These are phyloP conservation scores for Camellia granthamiana DNA, from an alignment of 148 eudicot genomes.

Conservation along the genomic window DNA sequence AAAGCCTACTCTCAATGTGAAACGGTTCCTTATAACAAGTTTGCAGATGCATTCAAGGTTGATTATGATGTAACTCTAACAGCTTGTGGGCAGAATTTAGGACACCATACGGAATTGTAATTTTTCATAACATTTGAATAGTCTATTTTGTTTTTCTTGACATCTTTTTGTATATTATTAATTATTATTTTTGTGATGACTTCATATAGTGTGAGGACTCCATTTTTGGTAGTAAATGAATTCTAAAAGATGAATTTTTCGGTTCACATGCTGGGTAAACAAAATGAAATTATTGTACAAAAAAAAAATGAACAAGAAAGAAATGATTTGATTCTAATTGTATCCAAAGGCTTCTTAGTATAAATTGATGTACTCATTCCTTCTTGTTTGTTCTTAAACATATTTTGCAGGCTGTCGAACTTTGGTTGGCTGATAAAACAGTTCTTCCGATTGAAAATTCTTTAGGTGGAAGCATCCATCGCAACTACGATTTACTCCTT, in stretches of 20 bases:
- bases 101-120: neutral
- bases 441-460: constrained; percentile 60
- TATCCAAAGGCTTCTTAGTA: neutral
- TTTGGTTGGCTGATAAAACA: constrained; percentile 58
- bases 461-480: constrained; percentile 57
- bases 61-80: neutral
- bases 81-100: neutral
- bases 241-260: neutral
- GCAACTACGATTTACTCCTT: constrained; percentile 51
- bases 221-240: neutral
- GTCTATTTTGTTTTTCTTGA: neutral
- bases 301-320: too few relatives aligned
- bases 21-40: constrained; percentile 60
- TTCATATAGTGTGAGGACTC: neutral
- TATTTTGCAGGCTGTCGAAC: constrained; percentile 42
- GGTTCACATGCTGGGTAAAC: neutral
- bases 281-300: neutral
- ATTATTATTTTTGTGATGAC: neutral
- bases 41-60: constrained; percentile 66
- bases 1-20: constrained; percentile 57
- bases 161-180: too few relatives aligned
- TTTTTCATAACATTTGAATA: neutral
- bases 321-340: neutral
- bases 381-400: neutral
- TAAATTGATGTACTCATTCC: neutral